These are phyloP conservation scores for Sporisorium scitamineum DNA, from an alignment of 1,284 basidiomycete species.

Conservation along the genomic window DNA sequence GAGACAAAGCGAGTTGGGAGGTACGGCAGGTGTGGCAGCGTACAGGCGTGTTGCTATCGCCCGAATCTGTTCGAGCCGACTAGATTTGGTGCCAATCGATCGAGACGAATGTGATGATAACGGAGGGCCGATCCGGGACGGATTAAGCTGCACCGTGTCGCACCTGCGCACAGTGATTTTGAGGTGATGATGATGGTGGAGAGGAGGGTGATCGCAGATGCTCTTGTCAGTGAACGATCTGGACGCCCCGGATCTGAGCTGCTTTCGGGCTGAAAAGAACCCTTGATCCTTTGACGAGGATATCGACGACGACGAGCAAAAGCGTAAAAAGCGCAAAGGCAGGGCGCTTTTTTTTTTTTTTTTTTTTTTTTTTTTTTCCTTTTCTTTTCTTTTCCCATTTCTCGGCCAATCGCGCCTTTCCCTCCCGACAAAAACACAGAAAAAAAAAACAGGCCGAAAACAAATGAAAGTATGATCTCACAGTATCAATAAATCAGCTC, in stretches of 20 bases:
- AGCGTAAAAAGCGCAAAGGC: constrained; percentile 4
- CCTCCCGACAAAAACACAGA: constrained; percentile 4
- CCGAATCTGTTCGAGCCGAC: background rate
- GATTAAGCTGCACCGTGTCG: background rate
- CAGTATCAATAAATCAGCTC: background rate
- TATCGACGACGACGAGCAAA: constrained; percentile 11
- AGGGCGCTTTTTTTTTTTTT: constrained; percentile 4
- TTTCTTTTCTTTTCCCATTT: background rate
- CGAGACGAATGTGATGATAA: background rate
- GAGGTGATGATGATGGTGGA: background rate
- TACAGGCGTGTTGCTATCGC: background rate
- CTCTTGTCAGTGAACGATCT: background rate
- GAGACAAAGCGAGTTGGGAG: background rate
- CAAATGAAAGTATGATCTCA: constrained; percentile 15
- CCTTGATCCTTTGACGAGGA: constrained; percentile 2
- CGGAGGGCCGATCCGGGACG: background rate
- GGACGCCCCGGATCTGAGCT: background rate
- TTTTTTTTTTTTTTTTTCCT: background rate
- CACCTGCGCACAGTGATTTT: background rate
- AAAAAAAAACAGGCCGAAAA: constrained; percentile 10
- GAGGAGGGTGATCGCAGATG: background rate
- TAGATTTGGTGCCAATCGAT: background rate
- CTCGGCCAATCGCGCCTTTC: constrained; percentile 8
- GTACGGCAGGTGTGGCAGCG: background rate
- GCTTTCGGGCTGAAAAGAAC: background rate